Evolutionary conservation across 2,329 filamentous ascomycete genomes (phyloP).

Genomic region (Hypoxylon sp.): DNA sequence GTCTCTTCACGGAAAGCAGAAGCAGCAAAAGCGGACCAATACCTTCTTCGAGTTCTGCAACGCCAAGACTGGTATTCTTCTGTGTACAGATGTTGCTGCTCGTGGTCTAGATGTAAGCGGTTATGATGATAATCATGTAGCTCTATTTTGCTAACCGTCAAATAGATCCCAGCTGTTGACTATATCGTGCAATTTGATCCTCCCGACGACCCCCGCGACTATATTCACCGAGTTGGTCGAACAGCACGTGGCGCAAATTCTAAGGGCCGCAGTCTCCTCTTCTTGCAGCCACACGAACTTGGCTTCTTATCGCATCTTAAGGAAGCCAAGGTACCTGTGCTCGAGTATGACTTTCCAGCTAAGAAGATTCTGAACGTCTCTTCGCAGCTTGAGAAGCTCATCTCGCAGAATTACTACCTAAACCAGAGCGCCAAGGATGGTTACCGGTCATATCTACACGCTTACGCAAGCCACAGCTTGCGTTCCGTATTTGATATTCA

Average conservation of each 20-base stretch:
- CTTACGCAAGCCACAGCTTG: constrained; percentile 89
- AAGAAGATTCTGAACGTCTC: constrained; percentile 94
- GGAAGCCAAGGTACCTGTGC: constrained; percentile 90
- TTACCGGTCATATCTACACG: constrained; percentile 92
- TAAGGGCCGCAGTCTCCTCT: constrained; percentile 91
- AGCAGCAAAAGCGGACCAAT: constrained; percentile 98
- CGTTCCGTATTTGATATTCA: constrained; percentile 88
- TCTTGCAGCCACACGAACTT: constrained; percentile 91
- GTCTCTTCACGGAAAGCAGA: constrained; percentile 91
- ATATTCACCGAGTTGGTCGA: constrained; percentile 96
- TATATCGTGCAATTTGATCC: constrained; percentile 98
- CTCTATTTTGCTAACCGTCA: constrained; percentile 15
- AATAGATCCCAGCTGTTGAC: constrained; percentile 89
- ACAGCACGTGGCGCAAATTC: constrained; percentile 88
- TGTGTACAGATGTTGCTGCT: constrained; percentile 97
- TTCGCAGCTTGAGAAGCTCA: constrained; percentile 93
- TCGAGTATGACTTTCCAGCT: constrained; percentile 94
- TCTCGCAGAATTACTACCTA: constrained; percentile 95
- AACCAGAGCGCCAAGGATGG: constrained; percentile 87
- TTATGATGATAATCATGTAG: neutral
- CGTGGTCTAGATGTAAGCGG: constrained; percentile 85
- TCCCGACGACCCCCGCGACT: constrained; percentile 89
- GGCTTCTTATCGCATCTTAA: constrained; percentile 94
- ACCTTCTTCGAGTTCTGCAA: constrained; percentile 98
- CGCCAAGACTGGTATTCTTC: constrained; percentile 83